Evolutionary conservation across 352 stramenopile species (phyloP), one percentile per base, ranked within the genome.

Genomic region (Phytophthora vignae): DNA sequence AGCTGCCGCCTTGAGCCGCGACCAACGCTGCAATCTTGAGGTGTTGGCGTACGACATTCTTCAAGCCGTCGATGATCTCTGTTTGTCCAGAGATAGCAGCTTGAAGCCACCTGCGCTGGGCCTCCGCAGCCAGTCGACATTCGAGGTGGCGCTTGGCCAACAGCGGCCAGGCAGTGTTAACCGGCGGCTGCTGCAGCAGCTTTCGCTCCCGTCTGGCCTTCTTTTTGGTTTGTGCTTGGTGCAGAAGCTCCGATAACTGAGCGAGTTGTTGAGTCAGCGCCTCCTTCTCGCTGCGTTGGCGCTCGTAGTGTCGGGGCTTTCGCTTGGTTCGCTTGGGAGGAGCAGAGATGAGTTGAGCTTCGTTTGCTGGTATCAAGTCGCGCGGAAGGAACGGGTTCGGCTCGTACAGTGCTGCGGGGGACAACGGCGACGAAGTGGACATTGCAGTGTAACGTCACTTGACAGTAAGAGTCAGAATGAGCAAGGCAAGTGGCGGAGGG

Each of bases 1-100:
- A 10, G 29, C 29, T 36, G n/a, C 27, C 49, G 10, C 22, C 22
- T 17, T 53, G 42, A 11, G 42, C 44, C 4, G 57, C 57, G 12
- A 64, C 12, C n/a, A 64, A 49, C 11, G n/a, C 46, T 5, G 42
- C 44, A 33, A 64, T 56, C 27, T 55, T 64, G 10, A 64, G 4
- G 40, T 64, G 44, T 27, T 52, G 44, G 4, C 44, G 44, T 12
- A 52, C n/a, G 44, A 52, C 44, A 14, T 22, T 52, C n/a, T 52
- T 52, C 15, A 52, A 27, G 7, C 44, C 44, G 8, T 52, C 44
- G 17, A 52, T 52, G 44, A 52, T 25, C 44, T 52, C 44, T 14
- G n/a, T 22, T 7, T 52, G 4, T 14, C 44, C 44, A 25, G 17
- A 27, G 44, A 52, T 27, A 5, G 44, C 44, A 52, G 44, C n/a